Percentiles rank a stretch among this genome's conserved stretches.
Conservation (phyloP, 1,284 basidiomycete species). For the Tylopilus sp. region DNA sequence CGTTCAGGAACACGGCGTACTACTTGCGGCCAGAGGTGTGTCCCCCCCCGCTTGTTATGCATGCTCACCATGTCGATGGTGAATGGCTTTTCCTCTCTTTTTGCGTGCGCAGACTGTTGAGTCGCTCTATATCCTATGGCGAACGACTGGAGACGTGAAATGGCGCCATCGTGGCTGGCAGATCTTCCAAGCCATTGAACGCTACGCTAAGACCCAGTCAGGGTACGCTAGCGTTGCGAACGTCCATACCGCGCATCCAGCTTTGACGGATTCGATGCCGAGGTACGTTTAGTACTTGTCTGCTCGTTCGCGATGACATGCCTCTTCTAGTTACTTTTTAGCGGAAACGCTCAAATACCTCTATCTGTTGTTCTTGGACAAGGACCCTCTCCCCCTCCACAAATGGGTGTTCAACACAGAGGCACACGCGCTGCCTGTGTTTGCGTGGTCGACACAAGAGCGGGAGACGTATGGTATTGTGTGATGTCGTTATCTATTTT, state of each 20-base stretch:
- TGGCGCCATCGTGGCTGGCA: constrained; percentile 77
- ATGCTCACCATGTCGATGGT: not conserved
- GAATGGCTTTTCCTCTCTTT: not conserved
- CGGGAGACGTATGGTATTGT: constrained; percentile 36
- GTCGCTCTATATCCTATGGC: constrained; percentile 65
- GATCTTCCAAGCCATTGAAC: constrained; percentile 68
- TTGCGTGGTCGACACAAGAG: constrained; percentile 56
- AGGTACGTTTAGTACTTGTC: not conserved
- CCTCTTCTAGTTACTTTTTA: constrained; percentile 53
- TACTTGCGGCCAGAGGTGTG: constrained; percentile 60
- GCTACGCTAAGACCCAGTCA: constrained; percentile 44
- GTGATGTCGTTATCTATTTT: constrained; percentile 1
- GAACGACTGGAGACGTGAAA: constrained; percentile 58
- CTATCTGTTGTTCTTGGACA: constrained; percentile 56
- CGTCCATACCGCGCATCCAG: constrained; percentile 40
- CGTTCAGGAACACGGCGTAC: constrained; percentile 42
- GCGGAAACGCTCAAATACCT: constrained; percentile 72
- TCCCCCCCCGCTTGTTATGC: constrained; percentile 5
- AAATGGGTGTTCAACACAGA: constrained; percentile 84
- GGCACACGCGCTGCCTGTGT: constrained; percentile 74
- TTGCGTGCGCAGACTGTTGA: constrained; percentile 53
- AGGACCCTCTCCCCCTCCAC: constrained; percentile 59
- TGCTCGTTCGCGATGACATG: not conserved
- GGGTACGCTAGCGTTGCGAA: constrained; percentile 55
- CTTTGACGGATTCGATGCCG: constrained; percentile 8